Evolutionary conservation across 768 basidiomycete genomes (phyloP), one percentile per base, ranked within the genome.

Genomic region (Boletales sp.): DNA sequence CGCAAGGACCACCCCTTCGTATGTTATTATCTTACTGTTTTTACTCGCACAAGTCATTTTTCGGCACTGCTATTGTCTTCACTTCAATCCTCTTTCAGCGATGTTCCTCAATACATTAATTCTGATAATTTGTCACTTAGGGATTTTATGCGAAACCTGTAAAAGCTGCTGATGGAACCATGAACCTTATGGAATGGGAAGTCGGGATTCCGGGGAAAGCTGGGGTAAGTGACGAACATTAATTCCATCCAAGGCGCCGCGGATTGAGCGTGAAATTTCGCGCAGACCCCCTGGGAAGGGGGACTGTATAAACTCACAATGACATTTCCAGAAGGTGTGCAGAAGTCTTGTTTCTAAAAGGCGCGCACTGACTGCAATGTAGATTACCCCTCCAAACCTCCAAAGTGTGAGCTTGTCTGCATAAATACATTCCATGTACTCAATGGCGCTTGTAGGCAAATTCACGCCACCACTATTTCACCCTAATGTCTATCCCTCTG

Each of bases 131-230:
- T 45, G 21, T 49, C 50, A 21, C 54, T 36, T 63, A 99, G 95
- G 95, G 95, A 57, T 99, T 99, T 75, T 98, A 87, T 64, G 97
- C 97, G 36, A 90, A 91, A 66, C 97, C 97, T 19, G 75, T 80
- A 40, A 99, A 99, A 72, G 79, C 84, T 17, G 65, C 83, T 19
- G 97, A 99, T 71, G 93, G 95, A 15, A 87, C 93, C 3, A 86
- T 97, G 84, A 94, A 98, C 69, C 76, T 99, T 42, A 83, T 98
- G 82, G 85, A 92, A 67, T 99, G 97, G 97, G 97, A 98, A 67
- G 94, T 97, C 2, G 97, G 97, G 19, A 98, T 99, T 59, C 97
- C 97, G 15, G 97, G 97, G 27, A 98, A 97, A 72, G 55, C 77
- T 43, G 78, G 77, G 52, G 97, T 97, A 70, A 71, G 90, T 79